phyloP scores from a whole-genome alignment of 208 protist genomes.

The Crithidia sp. region DNA sequence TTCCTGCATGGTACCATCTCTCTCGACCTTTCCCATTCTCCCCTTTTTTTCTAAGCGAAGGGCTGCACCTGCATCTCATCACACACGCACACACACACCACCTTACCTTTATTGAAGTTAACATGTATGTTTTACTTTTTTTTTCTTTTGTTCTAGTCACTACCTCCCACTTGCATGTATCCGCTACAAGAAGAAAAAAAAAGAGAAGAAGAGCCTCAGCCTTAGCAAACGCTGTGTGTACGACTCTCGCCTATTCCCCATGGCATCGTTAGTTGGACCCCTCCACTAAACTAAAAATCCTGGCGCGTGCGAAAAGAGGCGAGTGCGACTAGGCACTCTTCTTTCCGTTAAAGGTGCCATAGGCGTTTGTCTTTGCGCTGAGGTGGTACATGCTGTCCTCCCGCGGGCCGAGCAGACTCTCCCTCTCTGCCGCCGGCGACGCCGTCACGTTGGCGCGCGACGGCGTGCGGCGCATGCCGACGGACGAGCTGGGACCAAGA shows the following conservation, averaged over 20 bases:
- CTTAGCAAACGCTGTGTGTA: too few relatives aligned
- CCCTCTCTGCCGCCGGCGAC: neutral
- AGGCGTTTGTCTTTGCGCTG: conserved; percentile 3
- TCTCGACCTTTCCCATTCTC: too few relatives aligned
- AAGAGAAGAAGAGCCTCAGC: neutral
- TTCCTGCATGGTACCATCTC: too few relatives aligned
- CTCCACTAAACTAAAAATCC: neutral
- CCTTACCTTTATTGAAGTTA: too few relatives aligned
- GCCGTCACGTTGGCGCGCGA: conserved; percentile 1
- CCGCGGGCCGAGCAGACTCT: conserved; percentile 1
- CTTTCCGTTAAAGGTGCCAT: conserved; percentile 34
- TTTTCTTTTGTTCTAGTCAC: too few relatives aligned
- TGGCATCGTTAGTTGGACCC: too few relatives aligned
- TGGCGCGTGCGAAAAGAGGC: conserved; percentile 12
- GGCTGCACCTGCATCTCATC: too few relatives aligned
- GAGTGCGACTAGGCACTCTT: conserved; percentile 1
- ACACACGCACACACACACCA: too few relatives aligned
- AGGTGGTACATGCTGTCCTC: neutral
- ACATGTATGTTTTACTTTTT: too few relatives aligned
- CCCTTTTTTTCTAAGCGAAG: too few relatives aligned
- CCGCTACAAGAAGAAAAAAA: conserved; percentile 13
- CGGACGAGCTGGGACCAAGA: conserved; percentile 5
- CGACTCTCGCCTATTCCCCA: too few relatives aligned
- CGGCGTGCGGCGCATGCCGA: conserved; percentile 14
- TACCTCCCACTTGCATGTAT: too few relatives aligned